Conservation (phyloP, 345 rosid species). For the Kandelia obovata region DNA sequence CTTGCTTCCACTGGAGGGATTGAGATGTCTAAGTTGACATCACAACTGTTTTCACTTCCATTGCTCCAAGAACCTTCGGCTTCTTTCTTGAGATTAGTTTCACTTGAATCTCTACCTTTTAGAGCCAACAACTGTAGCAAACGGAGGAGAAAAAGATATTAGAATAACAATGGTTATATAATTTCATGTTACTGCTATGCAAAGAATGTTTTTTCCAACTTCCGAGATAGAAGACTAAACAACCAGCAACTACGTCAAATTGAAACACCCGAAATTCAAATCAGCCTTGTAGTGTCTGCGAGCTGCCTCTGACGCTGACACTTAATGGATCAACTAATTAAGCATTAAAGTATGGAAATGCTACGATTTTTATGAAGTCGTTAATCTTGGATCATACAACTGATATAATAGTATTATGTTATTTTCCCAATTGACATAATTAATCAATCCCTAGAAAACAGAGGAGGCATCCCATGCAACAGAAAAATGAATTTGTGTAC, state of each 20-base stretch:
- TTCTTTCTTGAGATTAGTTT: constrained; percentile 48
- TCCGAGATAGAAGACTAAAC: neutral
- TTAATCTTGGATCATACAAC: neutral
- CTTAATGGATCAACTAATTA: neutral
- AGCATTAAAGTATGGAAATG: too few species aligned
- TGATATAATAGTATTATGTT: neutral
- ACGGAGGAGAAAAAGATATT: neutral
- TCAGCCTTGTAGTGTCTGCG: constrained; percentile 13
- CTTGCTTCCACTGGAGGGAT: constrained; percentile 42
- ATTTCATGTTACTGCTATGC: too few species aligned
- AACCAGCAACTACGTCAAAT: constrained; percentile 20
- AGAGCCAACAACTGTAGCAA: constrained; percentile 51
- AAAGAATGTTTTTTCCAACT: neutral
- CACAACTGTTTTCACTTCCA: constrained; percentile 60
- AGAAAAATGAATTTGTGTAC: neutral
- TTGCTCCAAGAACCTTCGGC: constrained; percentile 67
- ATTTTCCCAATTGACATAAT: neutral
- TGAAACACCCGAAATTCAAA: constrained; percentile 12
- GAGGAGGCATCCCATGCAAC: too few species aligned
- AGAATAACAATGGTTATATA: neutral
- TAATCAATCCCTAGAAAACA: too few species aligned
- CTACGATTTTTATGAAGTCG: too few species aligned
- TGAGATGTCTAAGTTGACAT: constrained; percentile 48
- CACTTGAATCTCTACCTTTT: constrained; percentile 51
- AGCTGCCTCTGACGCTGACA: constrained; percentile 32